Conservation (phyloP, 1,284 basidiomycete genomes). For the Ustilago sp. region DNA sequence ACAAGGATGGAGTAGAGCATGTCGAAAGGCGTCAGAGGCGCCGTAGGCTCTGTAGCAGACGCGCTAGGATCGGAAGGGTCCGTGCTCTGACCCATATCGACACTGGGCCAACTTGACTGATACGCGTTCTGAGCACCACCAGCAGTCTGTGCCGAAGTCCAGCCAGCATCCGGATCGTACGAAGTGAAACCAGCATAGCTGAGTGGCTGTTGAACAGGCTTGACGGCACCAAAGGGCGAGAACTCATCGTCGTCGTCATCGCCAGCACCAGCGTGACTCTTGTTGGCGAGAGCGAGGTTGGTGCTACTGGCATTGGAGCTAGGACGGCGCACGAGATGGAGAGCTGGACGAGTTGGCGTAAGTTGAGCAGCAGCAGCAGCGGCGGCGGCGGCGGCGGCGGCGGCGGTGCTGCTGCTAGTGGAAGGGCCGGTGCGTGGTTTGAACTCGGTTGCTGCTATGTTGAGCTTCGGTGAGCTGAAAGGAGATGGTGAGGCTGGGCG, state of each 20-base stretch:
- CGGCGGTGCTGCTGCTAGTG: background rate
- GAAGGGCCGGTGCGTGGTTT: slow-evolving; percentile 49
- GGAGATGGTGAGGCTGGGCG: slow-evolving; percentile 58
- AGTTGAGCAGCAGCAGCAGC: slow-evolving; percentile 15
- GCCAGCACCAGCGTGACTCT: slow-evolving; percentile 54
- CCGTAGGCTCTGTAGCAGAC: slow-evolving; percentile 74
- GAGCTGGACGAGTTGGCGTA: slow-evolving; percentile 35
- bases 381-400: too few relatives aligned
- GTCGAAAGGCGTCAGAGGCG: slow-evolving; percentile 90
- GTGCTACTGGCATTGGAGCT: slow-evolving; percentile 54
- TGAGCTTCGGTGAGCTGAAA: slow-evolving; percentile 62
- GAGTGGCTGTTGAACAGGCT: slow-evolving; percentile 35
- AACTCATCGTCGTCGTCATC: slow-evolving; percentile 74
- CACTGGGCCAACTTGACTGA: slow-evolving; percentile 13
- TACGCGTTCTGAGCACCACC: slow-evolving; percentile 12
- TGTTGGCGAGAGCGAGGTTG: slow-evolving; percentile 54
- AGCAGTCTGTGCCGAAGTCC: slow-evolving; percentile 24
- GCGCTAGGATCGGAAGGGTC: slow-evolving; percentile 21
- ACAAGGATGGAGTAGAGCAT: slow-evolving; percentile 89
- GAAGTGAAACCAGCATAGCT: slow-evolving; percentile 34
- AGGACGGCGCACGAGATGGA: slow-evolving; percentile 33
- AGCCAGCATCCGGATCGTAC: slow-evolving; percentile 39
- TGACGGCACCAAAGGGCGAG: slow-evolving; percentile 72
- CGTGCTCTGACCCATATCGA: slow-evolving; percentile 2
- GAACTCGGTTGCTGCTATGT: slow-evolving; percentile 63